Conservation (phyloP, 148 eudicot genomes). For the Beta vulgaris region DNA sequence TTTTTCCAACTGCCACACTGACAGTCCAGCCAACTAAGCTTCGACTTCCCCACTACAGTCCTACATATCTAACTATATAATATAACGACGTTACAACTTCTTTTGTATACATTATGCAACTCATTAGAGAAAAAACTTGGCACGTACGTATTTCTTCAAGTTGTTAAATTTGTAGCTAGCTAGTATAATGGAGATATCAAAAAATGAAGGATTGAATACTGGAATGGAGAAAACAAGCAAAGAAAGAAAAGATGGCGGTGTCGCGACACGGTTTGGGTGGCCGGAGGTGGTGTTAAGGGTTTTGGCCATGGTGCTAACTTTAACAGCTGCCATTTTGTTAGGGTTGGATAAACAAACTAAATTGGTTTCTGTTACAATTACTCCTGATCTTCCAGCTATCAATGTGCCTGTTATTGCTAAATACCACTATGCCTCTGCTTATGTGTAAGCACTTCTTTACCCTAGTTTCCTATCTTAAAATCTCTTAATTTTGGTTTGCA, state of each 20-base stretch:
- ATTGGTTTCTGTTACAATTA: constrained; percentile 39
- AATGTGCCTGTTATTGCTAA: constrained; percentile 57
- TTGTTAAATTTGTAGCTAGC: too few relatives aligned
- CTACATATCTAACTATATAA: too few relatives aligned
- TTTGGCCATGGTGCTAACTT: constrained; percentile 40
- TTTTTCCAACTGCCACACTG: too few relatives aligned
- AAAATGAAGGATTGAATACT: constrained; percentile 17
- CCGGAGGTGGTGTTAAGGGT: constrained; percentile 47
- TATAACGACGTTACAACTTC: too few relatives aligned
- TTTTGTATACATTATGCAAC: too few relatives aligned
- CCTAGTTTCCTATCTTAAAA: too few relatives aligned
- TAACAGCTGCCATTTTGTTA: constrained; percentile 57
- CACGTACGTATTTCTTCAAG: too few relatives aligned
- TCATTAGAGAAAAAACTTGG: too few relatives aligned
- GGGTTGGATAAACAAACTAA: constrained; percentile 61
- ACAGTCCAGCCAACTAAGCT: too few relatives aligned
- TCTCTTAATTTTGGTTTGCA: too few relatives aligned
- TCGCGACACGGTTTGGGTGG: background rate
- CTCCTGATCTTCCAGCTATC: constrained; percentile 55
- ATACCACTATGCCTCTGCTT: constrained; percentile 59
- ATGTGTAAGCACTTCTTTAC: constrained; percentile 46
- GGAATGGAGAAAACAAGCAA: background rate
- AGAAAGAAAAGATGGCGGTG: constrained; percentile 4
- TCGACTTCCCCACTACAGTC: too few relatives aligned
- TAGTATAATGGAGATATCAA: background rate